Base-by-base conservation (phyloP, 2,329 filamentous ascomycete species). In the Tolypocladium album region DNA sequence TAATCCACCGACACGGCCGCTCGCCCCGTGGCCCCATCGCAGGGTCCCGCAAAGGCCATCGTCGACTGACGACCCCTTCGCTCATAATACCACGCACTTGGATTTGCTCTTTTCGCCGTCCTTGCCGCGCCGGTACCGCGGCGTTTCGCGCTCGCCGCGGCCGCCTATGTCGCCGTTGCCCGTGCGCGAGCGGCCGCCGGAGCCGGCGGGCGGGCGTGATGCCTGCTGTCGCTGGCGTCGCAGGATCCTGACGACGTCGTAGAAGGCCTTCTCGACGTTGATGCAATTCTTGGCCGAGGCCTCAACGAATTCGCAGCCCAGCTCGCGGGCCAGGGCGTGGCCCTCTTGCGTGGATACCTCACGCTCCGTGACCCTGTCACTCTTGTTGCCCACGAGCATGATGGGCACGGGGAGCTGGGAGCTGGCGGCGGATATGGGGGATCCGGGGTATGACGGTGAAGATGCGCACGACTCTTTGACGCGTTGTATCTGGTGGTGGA, bases 371-470 rank as follows among this genome's bases (percentile, higher is more conserved):
- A 96, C 91, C 69, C 94, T 85, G 76, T 99, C 94, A 77, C 91
- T 96, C 79, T 99, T 99, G 81, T 99, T 97, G 66, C 94, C 94
- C 42, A 99, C 94, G 38, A 99, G 83, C 94, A 99, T 97, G 69
- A 99, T 90, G 55, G 94, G 94, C 20, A 94, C 91, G 24, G 88
- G 88, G 64, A 85, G 81, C 64, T 84, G 84, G 34, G 83, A 77
- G 72, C 74, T 75, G 70, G 78, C 75, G 67, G 84, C 67, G 71
- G 87, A 77, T 67, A 90, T 81, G 57, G 88, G 88, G 31, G 88
- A 91, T 63, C 88, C 88, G 9, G 87, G 86, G 68, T 90, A 92
- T 36, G 88, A 88, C 9, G 88, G 88, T 31, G 89, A 91, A 53
- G 87, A 85, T 56, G 87, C 83, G 67, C 86, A 86, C 1, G 92